Conservation (phyloP, 208 protist genomes). For the Acanthamoeba culbertsoni region DNA sequence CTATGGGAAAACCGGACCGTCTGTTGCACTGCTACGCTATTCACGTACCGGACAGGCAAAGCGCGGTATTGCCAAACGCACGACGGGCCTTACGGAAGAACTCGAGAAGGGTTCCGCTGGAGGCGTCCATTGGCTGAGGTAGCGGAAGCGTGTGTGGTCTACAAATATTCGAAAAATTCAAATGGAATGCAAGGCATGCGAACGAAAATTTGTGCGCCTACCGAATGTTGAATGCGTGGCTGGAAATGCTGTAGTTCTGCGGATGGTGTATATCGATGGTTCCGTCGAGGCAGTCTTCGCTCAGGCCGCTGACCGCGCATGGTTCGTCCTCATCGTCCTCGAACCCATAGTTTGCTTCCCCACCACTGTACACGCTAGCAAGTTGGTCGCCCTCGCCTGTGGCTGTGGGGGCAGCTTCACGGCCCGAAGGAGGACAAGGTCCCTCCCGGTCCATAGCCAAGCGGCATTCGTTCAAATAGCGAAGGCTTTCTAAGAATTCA, state of each 20-base stretch:
- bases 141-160: neutral
- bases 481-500: neutral
- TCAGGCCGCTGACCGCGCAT: too few relatives aligned
- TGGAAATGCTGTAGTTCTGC: neutral
- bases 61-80: conserved; percentile 36
- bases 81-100: conserved; percentile 39
- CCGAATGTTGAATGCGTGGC: neutral
- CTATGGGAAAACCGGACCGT: neutral
- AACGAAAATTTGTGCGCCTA: neutral
- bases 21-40: neutral
- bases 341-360: neutral
- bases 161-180: neutral
- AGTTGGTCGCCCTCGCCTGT: neutral
- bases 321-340: neutral
- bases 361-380: neutral
- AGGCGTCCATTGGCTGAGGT: neutral
- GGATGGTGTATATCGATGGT: neutral
- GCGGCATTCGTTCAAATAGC: neutral
- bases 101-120: neutral
- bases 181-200: neutral
- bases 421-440: too few relatives aligned
- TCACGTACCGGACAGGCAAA: conserved; percentile 13
- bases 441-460: neutral
- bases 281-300: neutral
- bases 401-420: neutral